Percentiles rank a stretch among this genome's conserved stretches.
Conservation (phyloP, 2,329 filamentous ascomycete species). For the Fusarium annulatum region DNA sequence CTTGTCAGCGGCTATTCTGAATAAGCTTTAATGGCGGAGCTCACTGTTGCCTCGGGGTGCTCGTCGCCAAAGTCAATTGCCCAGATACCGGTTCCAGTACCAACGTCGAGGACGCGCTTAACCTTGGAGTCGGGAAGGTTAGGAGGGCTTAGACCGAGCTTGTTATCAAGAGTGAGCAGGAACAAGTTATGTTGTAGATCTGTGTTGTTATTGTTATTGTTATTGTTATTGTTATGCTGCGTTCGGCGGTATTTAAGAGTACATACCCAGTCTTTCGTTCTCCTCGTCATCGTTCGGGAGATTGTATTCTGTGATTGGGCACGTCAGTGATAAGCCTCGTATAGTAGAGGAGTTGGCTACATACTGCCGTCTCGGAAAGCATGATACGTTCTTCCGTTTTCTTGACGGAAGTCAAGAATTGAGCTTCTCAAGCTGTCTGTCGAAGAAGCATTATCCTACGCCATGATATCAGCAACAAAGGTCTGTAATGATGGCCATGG, state of each 20-base stretch:
- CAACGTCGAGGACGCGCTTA: constrained; percentile 18
- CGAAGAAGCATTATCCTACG: constrained; percentile 8
- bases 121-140: not conserved
- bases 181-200: constrained; percentile 23
- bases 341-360: not conserved
- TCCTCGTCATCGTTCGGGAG: constrained; percentile 17
- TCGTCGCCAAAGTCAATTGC: constrained; percentile 22
- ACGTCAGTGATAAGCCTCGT: not conserved
- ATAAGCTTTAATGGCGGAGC: not conserved
- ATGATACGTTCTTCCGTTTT: constrained; percentile 26
- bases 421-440: constrained; percentile 24
- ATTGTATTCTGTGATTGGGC: constrained; percentile 7
- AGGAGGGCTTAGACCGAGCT: constrained; percentile 15
- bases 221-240: not conserved
- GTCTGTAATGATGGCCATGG: too few relatives aligned
- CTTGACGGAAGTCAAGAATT: constrained; percentile 10
- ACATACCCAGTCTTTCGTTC: constrained; percentile 10
- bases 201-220: not conserved
- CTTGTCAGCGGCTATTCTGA: not conserved
- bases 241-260: fast-evolving
- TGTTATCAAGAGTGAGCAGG: constrained; percentile 12
- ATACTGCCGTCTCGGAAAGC: constrained; percentile 15
- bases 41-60: constrained; percentile 2
- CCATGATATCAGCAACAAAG: not conserved
- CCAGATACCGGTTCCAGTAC: constrained; percentile 22